Base-by-base conservation (phyloP, 129 eudicot species). In the Ambrosia artemisiifolia region DNA sequence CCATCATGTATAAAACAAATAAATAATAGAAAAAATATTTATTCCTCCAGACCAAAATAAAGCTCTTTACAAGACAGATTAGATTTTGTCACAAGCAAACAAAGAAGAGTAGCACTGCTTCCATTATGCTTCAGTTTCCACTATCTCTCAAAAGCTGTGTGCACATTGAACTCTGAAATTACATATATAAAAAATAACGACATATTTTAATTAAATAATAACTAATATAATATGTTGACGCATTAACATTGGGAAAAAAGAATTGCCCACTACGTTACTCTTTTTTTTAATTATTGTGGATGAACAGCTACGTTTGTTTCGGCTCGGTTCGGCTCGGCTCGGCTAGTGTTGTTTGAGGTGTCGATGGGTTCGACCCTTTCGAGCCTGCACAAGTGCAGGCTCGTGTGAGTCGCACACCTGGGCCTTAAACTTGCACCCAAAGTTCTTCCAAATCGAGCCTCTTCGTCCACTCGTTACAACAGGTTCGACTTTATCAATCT, bases 401-500 rank as follows among this genome's bases (percentile, higher is more conserved):
- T 86, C 83, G 6, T 95, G 99, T 0, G 99, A 95, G 79, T 95
- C 97, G 53, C 99, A 90, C 50, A 95, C 99, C 65, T 90, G 99
- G 3, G 97, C 85, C 97, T 90, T 90, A 72, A 90, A 95, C 56
- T 88, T 95, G 51, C 99, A 95, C 75, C 99, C 91, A 32, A 95
- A 84, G 72, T 84, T 95, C 57, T 73, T 24, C 7, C 85, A 65
- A 9, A 84, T 36, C 6, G 89, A 70, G 62, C 65, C 73, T 81
- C 80, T 82, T 95, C 96, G 84, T 2, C 79, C 80, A 3, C 75
- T 67, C 33, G 49, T 65, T 6, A 28, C 57, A n/a, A 62, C 38
- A 2, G 80, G 70, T 32, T 65, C 85, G 74, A 62, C 70, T 70
- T 84, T 76, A 54, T 92, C 96, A 1, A 90, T 86, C 75, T 84